These are phyloP conservation scores for Clitocybe nebularis DNA, from an alignment of 1,284 basidiomycete species.

Conservation along the genomic window DNA sequence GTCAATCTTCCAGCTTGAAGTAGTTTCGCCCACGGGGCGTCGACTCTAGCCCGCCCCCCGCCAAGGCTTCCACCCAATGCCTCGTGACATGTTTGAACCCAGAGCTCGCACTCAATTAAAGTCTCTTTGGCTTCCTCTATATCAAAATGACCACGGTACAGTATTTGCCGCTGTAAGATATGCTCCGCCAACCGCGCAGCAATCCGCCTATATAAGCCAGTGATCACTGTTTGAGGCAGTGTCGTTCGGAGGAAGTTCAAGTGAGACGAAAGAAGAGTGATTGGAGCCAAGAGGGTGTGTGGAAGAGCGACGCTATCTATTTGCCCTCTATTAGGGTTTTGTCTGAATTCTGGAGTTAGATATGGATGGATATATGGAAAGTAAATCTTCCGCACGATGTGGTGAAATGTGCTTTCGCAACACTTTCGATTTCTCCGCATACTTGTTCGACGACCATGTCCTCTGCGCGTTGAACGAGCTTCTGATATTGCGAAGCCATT, in stretches of 20 bases:
- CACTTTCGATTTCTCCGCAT: conserved; percentile 72
- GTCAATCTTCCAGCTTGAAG: conserved; percentile 66
- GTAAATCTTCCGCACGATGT: conserved; percentile 28
- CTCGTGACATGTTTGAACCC: conserved; percentile 69
- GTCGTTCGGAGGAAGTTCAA: conserved; percentile 58
- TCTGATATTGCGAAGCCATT: conserved; percentile 59
- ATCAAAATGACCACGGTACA: conserved; percentile 70
- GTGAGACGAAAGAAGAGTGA: conserved; percentile 73
- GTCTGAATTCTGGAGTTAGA: conserved; percentile 1
- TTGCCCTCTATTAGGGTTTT: conserved; percentile 19
- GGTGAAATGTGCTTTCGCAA: conserved; percentile 68
- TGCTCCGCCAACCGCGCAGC: conserved; percentile 66
- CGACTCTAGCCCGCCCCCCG: conserved; percentile 42
- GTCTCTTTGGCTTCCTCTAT: conserved; percentile 52
- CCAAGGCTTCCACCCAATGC: conserved; percentile 45
- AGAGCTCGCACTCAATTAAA: conserved; percentile 68
- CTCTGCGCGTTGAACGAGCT: conserved; percentile 69
- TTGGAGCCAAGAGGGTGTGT: conserved; percentile 63
- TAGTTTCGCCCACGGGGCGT: conserved; percentile 71
- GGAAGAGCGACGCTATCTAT: conserved; percentile 51
- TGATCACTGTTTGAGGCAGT: conserved; percentile 53
- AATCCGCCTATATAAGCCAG: conserved; percentile 66
- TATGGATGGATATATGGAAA: conserved; percentile 4
- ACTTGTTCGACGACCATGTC: conserved; percentile 82
- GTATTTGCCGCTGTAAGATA: conserved; percentile 77